Percentiles rank a stretch among this genome's conserved stretches.
Evolutionary conservation across 495 filamentous ascomycete species (phyloP).

Genomic region (Astrocystis sublimbata): DNA sequence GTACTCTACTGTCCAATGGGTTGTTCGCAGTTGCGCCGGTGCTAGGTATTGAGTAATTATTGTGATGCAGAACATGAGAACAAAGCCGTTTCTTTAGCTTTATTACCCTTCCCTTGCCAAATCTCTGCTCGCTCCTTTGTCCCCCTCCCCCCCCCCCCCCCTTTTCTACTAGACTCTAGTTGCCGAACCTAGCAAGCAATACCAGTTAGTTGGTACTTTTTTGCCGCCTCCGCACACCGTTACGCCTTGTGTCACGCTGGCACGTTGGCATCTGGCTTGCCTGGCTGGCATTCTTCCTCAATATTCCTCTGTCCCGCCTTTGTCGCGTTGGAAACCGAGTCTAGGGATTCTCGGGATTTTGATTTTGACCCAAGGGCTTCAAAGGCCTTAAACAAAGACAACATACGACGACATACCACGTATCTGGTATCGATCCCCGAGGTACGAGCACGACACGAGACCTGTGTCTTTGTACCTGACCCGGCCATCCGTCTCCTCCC

Average conservation of each 20-base stretch:
- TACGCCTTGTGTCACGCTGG: too few relatives aligned
- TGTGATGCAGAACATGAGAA: background rate
- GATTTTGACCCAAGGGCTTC: background rate
- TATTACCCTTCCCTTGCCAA: constrained; percentile 4
- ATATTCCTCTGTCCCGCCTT: background rate
- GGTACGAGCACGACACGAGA: background rate
- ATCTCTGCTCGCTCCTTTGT: background rate
- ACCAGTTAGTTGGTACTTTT: background rate
- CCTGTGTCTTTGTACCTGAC: constrained; percentile 6
- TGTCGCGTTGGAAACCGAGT: constrained; percentile 1
- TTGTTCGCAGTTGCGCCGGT: too few relatives aligned
- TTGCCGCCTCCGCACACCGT: background rate
- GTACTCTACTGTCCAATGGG: constrained; percentile 3
- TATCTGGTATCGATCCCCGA: too few relatives aligned
- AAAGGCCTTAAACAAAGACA: constrained; percentile 12
- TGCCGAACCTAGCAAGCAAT: background rate
- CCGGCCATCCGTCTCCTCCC: background rate
- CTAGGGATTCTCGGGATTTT: constrained; percentile 4
- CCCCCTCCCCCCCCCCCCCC: background rate
- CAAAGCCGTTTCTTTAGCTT: constrained; percentile 6
- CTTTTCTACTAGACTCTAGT: background rate
- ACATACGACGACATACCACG: background rate
- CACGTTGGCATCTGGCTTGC: background rate
- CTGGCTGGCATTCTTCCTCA: constrained; percentile 12
- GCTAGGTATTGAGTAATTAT: background rate